Base-by-base conservation (phyloP, 1,284 basidiomycete species). In the Irpex sp. region DNA sequence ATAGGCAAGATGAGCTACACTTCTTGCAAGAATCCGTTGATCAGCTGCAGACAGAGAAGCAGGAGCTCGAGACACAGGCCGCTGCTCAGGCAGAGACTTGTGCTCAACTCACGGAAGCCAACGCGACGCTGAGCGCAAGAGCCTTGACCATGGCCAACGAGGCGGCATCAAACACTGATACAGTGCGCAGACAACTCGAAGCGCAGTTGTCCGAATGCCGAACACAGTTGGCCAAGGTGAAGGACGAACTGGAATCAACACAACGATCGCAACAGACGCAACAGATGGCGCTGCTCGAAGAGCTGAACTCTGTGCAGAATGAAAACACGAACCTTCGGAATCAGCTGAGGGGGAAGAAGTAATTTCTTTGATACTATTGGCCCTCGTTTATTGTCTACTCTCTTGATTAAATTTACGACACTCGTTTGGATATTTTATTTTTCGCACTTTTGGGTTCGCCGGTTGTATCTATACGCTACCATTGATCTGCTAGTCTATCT, bases 131-230 rank as follows among this genome's bases (percentile, higher is more conserved):
- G 43, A 92, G 88, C 58, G 86, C 92, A 5, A 82, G 84, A 57
- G 84, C 89, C 5, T 78, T 94, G 4, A 77, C 84, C 5, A 83
- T 95, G 21, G 92, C 93, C 0, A 87, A 89, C 68, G 92, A 94
- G 67, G 90, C 85, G 1, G 89, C 86, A 0, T 74, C 77, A 19
- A 86, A 83, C 0, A 82, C 85, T 1, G 86, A 86, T 68, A 78
- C 78, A 61, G 76, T 85, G 19, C 81, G 83, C 59, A 81, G 77
- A 70, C 83, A 86, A 68, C 75, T 89, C 19, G 87, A 89, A 65
- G 68, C 73, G 31, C 77, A 87, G 66, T 74, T 87, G 11, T 70
- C 76, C 4, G 83, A 84, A 61, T 78, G 77, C 65, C 77, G 76
- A 62, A 76, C 77, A 43, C 77, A 80, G 54, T 75, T 89, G 60